Evolutionary conservation across 1,284 basidiomycete species (phyloP).

Genomic region (Fomitopsis betulina): DNA sequence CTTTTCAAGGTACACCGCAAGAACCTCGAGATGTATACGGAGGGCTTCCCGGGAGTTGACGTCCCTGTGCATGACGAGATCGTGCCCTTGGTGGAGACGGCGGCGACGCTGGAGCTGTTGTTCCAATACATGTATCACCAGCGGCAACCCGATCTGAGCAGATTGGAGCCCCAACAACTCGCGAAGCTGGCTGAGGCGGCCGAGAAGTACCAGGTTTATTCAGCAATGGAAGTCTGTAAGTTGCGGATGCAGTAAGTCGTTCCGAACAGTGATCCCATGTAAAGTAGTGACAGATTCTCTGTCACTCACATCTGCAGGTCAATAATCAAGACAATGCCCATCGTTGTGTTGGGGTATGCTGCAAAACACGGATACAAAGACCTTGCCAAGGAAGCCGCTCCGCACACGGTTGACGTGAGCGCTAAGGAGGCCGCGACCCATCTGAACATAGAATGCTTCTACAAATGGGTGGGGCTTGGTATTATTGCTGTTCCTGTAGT

Average conservation of each 20-base stretch:
- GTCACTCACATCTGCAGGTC: background rate
- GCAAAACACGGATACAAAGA: background rate
- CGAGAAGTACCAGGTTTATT: slow-evolving; percentile 11
- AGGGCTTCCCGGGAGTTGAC: slow-evolving; percentile 11
- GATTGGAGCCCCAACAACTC: background rate
- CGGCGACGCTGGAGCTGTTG: slow-evolving; percentile 12
- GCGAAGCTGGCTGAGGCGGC: slow-evolving; percentile 9
- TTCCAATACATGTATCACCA: slow-evolving; percentile 12
- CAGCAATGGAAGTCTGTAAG: slow-evolving; percentile 9
- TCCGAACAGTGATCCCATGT: background rate
- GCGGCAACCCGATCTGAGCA: slow-evolving; percentile 2
- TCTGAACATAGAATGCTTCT: background rate
- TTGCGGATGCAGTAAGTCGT: slow-evolving; percentile 7
- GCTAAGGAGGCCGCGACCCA: background rate
- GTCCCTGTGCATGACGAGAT: slow-evolving; percentile 8
- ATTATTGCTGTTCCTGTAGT: background rate
- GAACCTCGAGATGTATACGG: slow-evolving; percentile 14
- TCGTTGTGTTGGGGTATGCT: slow-evolving; percentile 1
- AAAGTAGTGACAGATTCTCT: background rate
- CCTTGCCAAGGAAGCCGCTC: background rate
- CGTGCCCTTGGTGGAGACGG: slow-evolving; percentile 20
- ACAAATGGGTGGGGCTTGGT: background rate
- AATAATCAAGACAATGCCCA: background rate
- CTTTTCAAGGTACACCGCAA: slow-evolving; percentile 15
- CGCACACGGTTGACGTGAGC: background rate